A percentile compares a stretch with the other conserved stretches of the same genome.
Evolutionary conservation across 768 basidiomycete genomes (phyloP).

Genomic region (Leccinum obscurum): DNA sequence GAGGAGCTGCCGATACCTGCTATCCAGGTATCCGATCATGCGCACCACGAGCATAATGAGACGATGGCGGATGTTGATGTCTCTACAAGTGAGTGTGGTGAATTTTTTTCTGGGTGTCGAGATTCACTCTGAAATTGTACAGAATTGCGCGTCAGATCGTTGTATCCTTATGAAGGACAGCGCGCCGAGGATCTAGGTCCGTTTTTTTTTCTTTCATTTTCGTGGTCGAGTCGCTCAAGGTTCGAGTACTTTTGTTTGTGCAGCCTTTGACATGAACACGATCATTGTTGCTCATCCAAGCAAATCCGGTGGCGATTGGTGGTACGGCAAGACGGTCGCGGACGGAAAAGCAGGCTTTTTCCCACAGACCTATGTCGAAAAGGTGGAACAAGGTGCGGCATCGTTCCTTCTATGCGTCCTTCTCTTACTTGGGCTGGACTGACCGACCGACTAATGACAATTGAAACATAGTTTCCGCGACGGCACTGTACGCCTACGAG

Average conservation of each 20-base stretch:
- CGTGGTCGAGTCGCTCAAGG: constrained; percentile 3
- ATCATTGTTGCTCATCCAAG: constrained; percentile 83
- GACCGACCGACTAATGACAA: not conserved
- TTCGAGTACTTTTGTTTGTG: not conserved
- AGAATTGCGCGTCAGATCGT: constrained; percentile 77
- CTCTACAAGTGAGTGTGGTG: constrained; percentile 47
- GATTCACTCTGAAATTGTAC: not conserved
- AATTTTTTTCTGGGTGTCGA: not conserved
- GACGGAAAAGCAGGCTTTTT: constrained; percentile 80
- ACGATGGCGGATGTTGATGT: constrained; percentile 74
- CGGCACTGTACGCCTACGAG: constrained; percentile 77
- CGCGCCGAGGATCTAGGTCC: constrained; percentile 85
- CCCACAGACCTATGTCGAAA: constrained; percentile 86
- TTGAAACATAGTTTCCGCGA: constrained; percentile 58
- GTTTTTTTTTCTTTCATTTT: constrained; percentile 33
- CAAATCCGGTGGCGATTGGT: constrained; percentile 87
- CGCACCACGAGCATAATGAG: constrained; percentile 43
- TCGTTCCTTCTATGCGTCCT: not conserved
- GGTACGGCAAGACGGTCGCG: constrained; percentile 74
- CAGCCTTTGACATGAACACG: constrained; percentile 80
- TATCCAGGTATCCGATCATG: constrained; percentile 55
- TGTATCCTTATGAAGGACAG: constrained; percentile 86
- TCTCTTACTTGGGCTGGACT: not conserved
- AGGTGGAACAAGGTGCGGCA: constrained; percentile 56
- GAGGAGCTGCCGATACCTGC: constrained; percentile 42